phyloP scores from a whole-genome alignment of 1,284 basidiomycete genomes.

The Amylostereum chailletii region DNA sequence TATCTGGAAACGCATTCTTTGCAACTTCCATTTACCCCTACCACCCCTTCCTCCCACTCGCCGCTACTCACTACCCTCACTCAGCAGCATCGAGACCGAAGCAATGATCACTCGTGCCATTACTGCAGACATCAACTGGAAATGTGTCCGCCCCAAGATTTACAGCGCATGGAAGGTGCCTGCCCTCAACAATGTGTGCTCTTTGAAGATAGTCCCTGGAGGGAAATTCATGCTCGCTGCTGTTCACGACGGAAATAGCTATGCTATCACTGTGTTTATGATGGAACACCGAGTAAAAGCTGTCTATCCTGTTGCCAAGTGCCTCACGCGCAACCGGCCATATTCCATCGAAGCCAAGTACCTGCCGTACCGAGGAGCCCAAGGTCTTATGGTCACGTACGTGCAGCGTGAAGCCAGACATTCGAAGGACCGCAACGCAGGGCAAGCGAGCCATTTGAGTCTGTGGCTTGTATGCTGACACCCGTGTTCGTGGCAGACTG shows the following conservation, averaged over 20 bases:
- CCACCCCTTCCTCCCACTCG: conserved; percentile 55
- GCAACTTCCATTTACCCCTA: conserved; percentile 41
- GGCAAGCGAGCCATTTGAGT: conserved; percentile 18
- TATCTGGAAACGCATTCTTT: conserved; percentile 62
- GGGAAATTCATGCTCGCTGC: conserved; percentile 63
- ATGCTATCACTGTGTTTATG: conserved; percentile 44
- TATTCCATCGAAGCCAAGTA: conserved; percentile 58
- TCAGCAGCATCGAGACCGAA: conserved; percentile 52
- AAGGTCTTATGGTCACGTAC: conserved; percentile 55
- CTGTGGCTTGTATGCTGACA: background rate
- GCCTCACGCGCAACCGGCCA: conserved; percentile 35
- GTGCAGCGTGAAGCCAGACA: conserved; percentile 27
- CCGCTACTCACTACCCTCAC: conserved; percentile 30
- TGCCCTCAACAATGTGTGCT: conserved; percentile 26
- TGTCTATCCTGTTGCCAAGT: conserved; percentile 40
- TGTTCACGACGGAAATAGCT: conserved; percentile 37
- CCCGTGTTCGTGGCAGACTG: conserved; percentile 19
- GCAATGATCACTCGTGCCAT: conserved; percentile 52
- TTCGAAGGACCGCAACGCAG: conserved; percentile 11
- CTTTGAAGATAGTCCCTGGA: conserved; percentile 58
- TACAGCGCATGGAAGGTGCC: conserved; percentile 8
- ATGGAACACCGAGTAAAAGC: conserved; percentile 45
- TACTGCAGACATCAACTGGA: conserved; percentile 53
- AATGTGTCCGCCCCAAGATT: conserved; percentile 28
- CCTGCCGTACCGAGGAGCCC: conserved; percentile 34